Evolutionary conservation across 805 yeast species (phyloP).

Genomic region (Metschnikowia anglica): DNA sequence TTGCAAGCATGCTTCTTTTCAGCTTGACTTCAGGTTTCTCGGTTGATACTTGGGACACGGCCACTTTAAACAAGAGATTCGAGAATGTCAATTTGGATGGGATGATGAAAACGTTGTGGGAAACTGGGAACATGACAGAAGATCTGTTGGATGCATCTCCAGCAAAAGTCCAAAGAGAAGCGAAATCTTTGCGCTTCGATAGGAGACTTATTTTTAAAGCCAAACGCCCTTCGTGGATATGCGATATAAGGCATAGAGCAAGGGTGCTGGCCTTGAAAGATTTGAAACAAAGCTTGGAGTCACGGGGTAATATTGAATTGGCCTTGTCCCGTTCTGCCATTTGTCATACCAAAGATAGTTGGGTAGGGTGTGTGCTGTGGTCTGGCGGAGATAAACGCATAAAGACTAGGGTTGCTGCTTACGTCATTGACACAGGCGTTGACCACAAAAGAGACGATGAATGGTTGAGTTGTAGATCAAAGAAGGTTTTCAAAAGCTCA

Average conservation of each 20-base stretch:
- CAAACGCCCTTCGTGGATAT: neutral
- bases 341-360: neutral
- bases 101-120: constrained; percentile 6
- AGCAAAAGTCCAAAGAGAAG: neutral
- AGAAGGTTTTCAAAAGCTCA: neutral
- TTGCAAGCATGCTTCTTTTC: constrained; percentile 2
- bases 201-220: neutral
- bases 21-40: constrained; percentile 8
- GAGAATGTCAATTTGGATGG: constrained; percentile 1
- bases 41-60: constrained; percentile 1
- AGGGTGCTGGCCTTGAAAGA: constrained; percentile 2
- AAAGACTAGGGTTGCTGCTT: neutral
- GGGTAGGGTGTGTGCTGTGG: constrained; percentile 9
- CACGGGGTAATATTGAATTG: neutral
- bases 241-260: neutral
- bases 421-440: neutral
- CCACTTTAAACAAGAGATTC: constrained; percentile 1
- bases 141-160: neutral
- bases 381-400: neutral
- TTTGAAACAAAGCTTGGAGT: neutral
- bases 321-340: neutral
- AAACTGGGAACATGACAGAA: neutral
- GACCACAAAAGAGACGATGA: neutral
- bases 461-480: constrained; percentile 3
- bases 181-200: too few species aligned